These are phyloP conservation scores for Penicillium robsamsonii DNA, from an alignment of 495 filamentous ascomycete species.

Conservation along the genomic window DNA sequence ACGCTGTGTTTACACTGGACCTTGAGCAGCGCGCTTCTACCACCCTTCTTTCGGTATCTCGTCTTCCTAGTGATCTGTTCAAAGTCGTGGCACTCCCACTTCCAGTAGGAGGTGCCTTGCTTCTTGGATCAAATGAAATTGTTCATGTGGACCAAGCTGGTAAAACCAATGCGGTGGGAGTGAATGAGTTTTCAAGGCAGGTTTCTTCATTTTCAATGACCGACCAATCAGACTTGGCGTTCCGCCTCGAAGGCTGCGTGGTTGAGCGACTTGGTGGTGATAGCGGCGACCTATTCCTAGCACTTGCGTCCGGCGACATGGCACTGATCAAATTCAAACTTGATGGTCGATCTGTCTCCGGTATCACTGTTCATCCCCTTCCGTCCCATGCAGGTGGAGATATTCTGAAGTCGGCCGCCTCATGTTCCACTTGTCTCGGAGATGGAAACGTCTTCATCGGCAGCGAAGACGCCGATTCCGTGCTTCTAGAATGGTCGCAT, in stretches of 20 bases:
- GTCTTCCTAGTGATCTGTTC: constrained; percentile 86
- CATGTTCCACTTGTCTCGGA: constrained; percentile 65
- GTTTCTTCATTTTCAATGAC: constrained; percentile 75
- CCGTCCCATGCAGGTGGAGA: constrained; percentile 56
- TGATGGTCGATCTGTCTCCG: constrained; percentile 91
- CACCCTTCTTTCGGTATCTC: constrained; percentile 78
- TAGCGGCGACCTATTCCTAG: constrained; percentile 78
- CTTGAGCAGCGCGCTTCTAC: constrained; percentile 92
- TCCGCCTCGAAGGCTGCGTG: constrained; percentile 79
- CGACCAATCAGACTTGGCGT: constrained; percentile 78
- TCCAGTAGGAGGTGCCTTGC: constrained; percentile 82
- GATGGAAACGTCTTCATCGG: constrained; percentile 79
- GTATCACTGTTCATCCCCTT: constrained; percentile 66
- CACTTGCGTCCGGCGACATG: constrained; percentile 73
- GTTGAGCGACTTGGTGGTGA: constrained; percentile 72
- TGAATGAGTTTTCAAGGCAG: constrained; percentile 82
- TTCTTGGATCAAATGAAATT: constrained; percentile 85
- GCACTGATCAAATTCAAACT: constrained; percentile 78
- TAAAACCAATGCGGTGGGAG: constrained; percentile 88
- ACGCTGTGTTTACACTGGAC: constrained; percentile 93
- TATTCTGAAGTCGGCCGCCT: constrained; percentile 61
- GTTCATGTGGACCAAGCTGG: constrained; percentile 96
- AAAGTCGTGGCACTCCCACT: constrained; percentile 78
- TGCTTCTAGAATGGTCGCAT: constrained; percentile 75
- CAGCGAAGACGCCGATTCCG: constrained; percentile 78